Evolutionary conservation across 2,329 filamentous ascomycete genomes (phyloP).

Genomic region (Pseudohalonectria lignicola): DNA sequence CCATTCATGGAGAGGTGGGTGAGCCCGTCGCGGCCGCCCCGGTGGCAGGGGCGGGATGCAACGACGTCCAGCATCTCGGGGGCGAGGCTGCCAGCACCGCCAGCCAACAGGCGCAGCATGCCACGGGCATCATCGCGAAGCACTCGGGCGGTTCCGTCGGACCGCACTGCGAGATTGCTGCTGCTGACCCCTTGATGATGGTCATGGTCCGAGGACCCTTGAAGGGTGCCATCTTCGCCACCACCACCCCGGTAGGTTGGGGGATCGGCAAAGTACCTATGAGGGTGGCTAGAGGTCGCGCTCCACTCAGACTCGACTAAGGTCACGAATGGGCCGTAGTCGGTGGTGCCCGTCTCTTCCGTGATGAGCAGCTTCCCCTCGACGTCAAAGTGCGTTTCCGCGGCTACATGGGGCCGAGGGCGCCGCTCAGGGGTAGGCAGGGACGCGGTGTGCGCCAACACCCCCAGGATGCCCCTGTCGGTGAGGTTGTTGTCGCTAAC

Average conservation of each 20-base stretch:
- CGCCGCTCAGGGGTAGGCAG: no score
- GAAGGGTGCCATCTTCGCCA: constrained; percentile 11
- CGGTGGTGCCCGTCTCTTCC: constrained; percentile 15
- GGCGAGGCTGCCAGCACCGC: constrained; percentile 7
- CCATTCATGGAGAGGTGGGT: constrained; percentile 44
- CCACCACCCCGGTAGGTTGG: no score
- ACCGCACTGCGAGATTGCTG: constrained; percentile 14
- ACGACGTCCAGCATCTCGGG: constrained; percentile 7
- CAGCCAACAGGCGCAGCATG: constrained; percentile 18
- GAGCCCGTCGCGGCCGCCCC: constrained; percentile 23
- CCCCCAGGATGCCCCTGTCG: constrained; percentile 25
- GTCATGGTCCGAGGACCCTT: constrained; percentile 16
- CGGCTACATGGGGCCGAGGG: no score
- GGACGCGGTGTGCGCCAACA: constrained; percentile 9
- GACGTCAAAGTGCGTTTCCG: constrained; percentile 24
- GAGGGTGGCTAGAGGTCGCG: constrained; percentile 28
- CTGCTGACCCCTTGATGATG: neutral
- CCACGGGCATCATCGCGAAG: constrained; percentile 20
- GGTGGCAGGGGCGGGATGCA: constrained; percentile 13
- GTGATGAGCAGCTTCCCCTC: constrained; percentile 32
- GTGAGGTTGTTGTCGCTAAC: constrained; percentile 39
- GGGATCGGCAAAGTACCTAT: constrained; percentile 36
- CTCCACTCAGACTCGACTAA: constrained; percentile 38
- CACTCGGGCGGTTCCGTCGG: constrained; percentile 19
- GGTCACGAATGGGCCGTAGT: constrained; percentile 29